phyloP scores from a whole-genome alignment of 805 yeast species.

The Zygoascus biomembranicola region DNA sequence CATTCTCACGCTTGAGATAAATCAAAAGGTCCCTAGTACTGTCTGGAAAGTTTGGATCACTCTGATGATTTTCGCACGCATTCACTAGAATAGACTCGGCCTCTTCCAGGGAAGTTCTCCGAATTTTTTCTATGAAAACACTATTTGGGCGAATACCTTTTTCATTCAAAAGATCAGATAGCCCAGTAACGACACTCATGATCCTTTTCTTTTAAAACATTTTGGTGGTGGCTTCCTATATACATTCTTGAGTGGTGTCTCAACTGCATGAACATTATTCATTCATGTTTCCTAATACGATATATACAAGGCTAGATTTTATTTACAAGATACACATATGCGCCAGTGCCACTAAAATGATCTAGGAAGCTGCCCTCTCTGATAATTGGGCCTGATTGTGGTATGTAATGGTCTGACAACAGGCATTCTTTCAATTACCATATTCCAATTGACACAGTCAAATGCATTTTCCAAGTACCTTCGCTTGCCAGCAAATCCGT shows the following conservation, averaged over 20 bases:
- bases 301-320: background rate
- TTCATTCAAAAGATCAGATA: background rate
- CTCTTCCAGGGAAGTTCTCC: slow-evolving; percentile 29
- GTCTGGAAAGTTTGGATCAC: slow-evolving; percentile 41
- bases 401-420: background rate
- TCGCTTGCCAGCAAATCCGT: slow-evolving; percentile 70
- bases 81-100: slow-evolving; percentile 34
- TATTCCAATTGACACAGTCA: slow-evolving; percentile 76
- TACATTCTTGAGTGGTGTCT: background rate
- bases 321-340: background rate
- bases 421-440: slow-evolving; percentile 16
- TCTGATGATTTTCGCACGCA: slow-evolving; percentile 35
- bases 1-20: background rate
- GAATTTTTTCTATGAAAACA: slow-evolving; percentile 3
- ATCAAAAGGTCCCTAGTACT: background rate
- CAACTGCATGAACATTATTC: background rate
- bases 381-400: background rate
- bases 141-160: background rate
- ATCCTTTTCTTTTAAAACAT: background rate
- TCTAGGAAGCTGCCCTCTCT: background rate
- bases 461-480: slow-evolving; percentile 65
- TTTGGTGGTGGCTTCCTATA: background rate
- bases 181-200: background rate
- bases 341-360: background rate
- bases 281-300: background rate